phyloP scores from a whole-genome alignment of 805 yeast species.

The Phaffomyces opuntiae region DNA sequence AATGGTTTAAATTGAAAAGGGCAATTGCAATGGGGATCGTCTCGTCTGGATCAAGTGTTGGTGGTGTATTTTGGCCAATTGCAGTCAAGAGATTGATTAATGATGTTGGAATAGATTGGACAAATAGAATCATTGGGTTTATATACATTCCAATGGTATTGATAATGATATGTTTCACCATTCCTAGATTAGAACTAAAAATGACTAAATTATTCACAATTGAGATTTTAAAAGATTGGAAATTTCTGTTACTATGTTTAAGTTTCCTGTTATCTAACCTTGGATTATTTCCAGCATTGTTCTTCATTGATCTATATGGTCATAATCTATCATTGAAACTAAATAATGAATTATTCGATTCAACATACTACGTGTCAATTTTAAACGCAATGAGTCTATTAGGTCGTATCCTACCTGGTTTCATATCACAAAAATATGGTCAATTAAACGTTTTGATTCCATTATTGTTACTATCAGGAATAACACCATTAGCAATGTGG shows the following conservation, averaged over 20 bases:
- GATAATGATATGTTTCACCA: conserved; percentile 23
- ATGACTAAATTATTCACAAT: conserved; percentile 11
- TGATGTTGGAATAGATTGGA: conserved; percentile 39
- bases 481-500: conserved; percentile 33
- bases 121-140: conserved; percentile 32
- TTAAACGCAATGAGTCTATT: conserved; percentile 37
- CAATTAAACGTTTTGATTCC: conserved; percentile 34
- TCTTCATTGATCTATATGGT: conserved; percentile 13
- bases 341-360: not conserved
- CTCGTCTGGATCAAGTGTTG: conserved; percentile 43
- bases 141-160: conserved; percentile 20
- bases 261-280: conserved; percentile 10
- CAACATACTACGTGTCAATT: conserved; percentile 9
- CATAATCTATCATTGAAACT: conserved; percentile 5
- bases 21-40: conserved; percentile 43
- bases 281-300: conserved; percentile 31
- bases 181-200: conserved; percentile 27
- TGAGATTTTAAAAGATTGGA: conserved; percentile 9
- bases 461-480: conserved; percentile 20
- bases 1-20: conserved; percentile 40
- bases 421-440: conserved; percentile 40
- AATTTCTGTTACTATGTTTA: conserved; percentile 3
- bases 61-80: conserved; percentile 45
- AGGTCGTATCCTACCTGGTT: conserved; percentile 46
- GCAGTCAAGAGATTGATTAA: conserved; percentile 33